Evolutionary conservation across 2,329 filamentous ascomycete genomes (phyloP).

Genomic region (Aspergillus alliaceus): DNA sequence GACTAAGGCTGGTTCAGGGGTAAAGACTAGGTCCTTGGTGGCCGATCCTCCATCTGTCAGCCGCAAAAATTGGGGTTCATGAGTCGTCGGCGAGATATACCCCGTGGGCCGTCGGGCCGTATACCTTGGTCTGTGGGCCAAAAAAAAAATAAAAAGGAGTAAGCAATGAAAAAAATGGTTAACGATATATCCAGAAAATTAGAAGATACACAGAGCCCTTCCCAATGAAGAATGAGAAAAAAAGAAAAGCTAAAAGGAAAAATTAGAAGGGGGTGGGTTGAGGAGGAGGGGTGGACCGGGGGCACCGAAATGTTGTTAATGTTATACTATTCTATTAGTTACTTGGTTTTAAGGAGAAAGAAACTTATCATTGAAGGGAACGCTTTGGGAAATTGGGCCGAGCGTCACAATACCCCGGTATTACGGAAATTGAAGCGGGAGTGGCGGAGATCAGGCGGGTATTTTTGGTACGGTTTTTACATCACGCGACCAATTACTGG

Average conservation of each 20-base stretch:
- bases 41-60: conserved; percentile 17
- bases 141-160: not conserved
- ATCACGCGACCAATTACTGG: conserved; percentile 31
- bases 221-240: not conserved
- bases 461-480: conserved; percentile 32
- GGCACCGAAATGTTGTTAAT: too few relatives aligned
- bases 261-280: not conserved
- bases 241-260: not conserved
- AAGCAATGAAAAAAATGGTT: not conserved
- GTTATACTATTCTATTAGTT: too few relatives aligned
- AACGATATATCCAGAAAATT: not conserved
- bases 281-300: too few relatives aligned
- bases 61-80: conserved; percentile 15
- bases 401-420: conserved; percentile 11
- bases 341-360: too few relatives aligned
- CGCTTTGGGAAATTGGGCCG: conserved; percentile 21
- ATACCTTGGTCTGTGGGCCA: not conserved
- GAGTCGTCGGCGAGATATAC: conserved; percentile 5
- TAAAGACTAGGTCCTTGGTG: conserved; percentile 7
- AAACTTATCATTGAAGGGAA: too few relatives aligned
- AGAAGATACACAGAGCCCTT: not conserved
- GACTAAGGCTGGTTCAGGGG: conserved; percentile 22
- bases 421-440: conserved; percentile 4
- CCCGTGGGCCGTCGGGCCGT: not conserved
- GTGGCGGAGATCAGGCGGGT: conserved; percentile 4